Evolutionary conservation across 2,329 filamentous ascomycete genomes (phyloP).

Genomic region (Fusarium luffae): DNA sequence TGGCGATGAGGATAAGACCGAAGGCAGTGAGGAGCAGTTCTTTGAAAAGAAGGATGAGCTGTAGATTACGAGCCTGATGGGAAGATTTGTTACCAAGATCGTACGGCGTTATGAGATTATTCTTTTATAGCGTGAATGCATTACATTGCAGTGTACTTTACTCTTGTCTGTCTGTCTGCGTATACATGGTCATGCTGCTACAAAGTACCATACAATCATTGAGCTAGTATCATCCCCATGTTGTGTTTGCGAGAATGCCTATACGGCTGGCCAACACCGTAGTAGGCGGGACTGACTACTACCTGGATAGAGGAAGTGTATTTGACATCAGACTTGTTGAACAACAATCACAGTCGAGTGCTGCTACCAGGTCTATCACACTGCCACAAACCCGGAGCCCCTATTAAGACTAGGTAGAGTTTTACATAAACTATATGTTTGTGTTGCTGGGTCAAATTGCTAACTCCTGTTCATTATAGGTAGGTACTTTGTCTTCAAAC

Average conservation of each 20-base stretch:
- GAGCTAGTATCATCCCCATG: background rate
- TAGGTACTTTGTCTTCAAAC: background rate
- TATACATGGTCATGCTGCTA: background rate
- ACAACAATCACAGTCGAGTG: background rate
- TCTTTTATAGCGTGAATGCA: conserved; percentile 9
- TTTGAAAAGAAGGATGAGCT: conserved; percentile 37
- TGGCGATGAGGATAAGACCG: conserved; percentile 21
- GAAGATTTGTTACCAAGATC: conserved; percentile 39
- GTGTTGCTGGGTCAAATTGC: background rate
- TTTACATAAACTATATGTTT: background rate
- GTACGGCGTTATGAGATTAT: conserved; percentile 25
- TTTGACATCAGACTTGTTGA: background rate
- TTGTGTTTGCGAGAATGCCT: background rate
- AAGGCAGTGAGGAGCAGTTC: conserved; percentile 28
- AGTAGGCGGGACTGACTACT: background rate
- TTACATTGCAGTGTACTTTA: background rate
- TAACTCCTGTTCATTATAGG: background rate
- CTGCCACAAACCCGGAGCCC: background rate
- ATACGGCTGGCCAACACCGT: background rate
- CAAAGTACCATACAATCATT: background rate
- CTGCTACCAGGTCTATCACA: background rate
- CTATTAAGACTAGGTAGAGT: background rate
- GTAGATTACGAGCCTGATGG: conserved; percentile 58
- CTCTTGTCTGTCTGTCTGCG: background rate
- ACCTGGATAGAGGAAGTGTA: background rate